Base-by-base conservation (phyloP, 108 stramenopile species). In the Mediolabrus comicus region DNA sequence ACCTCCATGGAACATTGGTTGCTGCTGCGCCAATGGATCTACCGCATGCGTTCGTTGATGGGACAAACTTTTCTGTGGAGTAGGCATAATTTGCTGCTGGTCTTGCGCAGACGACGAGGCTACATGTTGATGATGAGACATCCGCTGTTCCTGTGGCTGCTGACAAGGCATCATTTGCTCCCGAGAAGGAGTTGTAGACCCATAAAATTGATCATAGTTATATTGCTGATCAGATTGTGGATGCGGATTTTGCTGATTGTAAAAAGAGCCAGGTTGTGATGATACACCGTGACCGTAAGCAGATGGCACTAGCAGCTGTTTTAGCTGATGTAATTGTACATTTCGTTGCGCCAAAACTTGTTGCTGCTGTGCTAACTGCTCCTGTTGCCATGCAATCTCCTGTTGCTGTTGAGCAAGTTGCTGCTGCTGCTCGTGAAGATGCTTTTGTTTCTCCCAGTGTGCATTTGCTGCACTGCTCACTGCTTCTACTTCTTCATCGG, bases 401-500 rank as follows among this genome's bases (percentile, higher is more conserved):
- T 66, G 65, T 14, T 53, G 34, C 28, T 66, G 65, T 1, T 66
- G 54, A 33, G 34, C 53, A 52, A 55, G 33, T 35, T 16, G 38
- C 16, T 66, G 53, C 36, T 32, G 22, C 27, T 55, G 27, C 12
- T 66, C 35, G 54, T 46, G 14, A 55, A 25, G 53, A 2, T 66
- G 38, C 24, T 61, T 19, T 30, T 55, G 54, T n/a, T 55, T 30
- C 39, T 35, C 34, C 27, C 38, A 24, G 26, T 61, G 59, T 7
- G 59, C 35, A 36, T 61, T 33, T 61, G 59, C 30, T 53, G 34
- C 59, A 61, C 60, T 5, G 69, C 60, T 34, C 34, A n/a, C n/a
- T n/a, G n/a, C n/a, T n/a, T n/a, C n/a, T n/a, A n/a, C n/a, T n/a
- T n/a, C n/a, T n/a, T n/a, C n/a, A n/a, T n/a, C n/a, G n/a, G n/a